These are phyloP conservation scores for Tubosaeta sp. DNA, from an alignment of 768 basidiomycete genomes.

Conservation along the genomic window DNA sequence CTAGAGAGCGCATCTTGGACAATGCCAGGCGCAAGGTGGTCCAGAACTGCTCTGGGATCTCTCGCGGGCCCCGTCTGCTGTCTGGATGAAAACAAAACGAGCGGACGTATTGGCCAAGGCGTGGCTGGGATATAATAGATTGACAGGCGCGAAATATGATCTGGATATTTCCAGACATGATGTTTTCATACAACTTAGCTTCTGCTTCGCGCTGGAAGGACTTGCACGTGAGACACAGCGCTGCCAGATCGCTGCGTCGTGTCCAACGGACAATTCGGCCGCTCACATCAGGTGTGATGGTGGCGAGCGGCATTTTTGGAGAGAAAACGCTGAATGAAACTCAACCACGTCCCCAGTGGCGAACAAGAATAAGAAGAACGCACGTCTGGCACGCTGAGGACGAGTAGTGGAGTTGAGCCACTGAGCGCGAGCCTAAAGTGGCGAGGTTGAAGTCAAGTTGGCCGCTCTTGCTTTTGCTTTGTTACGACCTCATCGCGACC, in stretches of 20 bases:
- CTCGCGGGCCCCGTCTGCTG: conserved; percentile 19
- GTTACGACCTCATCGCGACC: not conserved
- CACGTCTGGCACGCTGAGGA: not conserved
- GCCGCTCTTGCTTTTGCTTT: not conserved
- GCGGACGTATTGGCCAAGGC: conserved; percentile 40
- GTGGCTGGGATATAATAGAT: conserved; percentile 33
- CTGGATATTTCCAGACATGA: conserved; percentile 37
- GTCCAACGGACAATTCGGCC: conserved; percentile 37
- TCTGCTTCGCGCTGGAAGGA: conserved; percentile 47
- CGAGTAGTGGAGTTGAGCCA: not conserved
- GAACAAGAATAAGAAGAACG: not conserved
- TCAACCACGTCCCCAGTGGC: not conserved
- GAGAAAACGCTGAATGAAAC: not conserved
- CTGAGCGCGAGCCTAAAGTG: conserved; percentile 2
- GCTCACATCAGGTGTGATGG: conserved; percentile 42
- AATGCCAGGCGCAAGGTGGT: conserved; percentile 38
- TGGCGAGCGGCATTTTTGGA: conserved; percentile 13
- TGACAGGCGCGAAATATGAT: conserved; percentile 35
- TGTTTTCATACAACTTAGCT: conserved; percentile 38
- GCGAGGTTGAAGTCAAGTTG: conserved; percentile 3
- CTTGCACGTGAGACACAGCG: conserved; percentile 44
- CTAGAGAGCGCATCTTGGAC: conserved; percentile 41
- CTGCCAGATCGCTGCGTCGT: conserved; percentile 34
- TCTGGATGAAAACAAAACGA: conserved; percentile 41
- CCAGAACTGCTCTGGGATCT: conserved; percentile 41